phyloP scores from a whole-genome alignment of 2,329 filamentous ascomycete genomes.

The Aspergillus latus region DNA sequence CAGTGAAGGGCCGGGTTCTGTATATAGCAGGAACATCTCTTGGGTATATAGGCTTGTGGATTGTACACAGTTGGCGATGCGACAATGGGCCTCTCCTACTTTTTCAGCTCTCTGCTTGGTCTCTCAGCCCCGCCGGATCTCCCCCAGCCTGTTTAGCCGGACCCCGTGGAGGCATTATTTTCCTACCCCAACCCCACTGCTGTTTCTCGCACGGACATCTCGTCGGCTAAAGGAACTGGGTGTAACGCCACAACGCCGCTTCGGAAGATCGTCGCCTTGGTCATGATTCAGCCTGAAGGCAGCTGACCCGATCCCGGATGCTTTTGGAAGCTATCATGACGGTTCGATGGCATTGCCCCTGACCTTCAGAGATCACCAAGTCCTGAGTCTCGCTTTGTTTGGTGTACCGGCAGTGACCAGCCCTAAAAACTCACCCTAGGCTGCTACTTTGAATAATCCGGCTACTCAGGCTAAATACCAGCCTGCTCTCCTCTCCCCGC shows the following conservation, averaged over 20 bases:
- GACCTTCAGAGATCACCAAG: no score
- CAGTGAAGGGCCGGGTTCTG: constrained; percentile 42
- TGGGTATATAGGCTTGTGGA: not conserved
- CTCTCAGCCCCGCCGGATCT: not conserved
- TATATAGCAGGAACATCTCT: not conserved
- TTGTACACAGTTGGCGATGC: not conserved
- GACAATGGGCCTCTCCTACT: not conserved
- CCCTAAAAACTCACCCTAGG: no score
- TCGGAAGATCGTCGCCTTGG: constrained; percentile 1
- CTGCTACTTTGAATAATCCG: not conserved
- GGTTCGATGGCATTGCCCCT: no score
- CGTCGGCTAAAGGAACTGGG: not conserved
- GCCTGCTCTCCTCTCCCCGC: not conserved
- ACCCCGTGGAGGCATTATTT: not conserved
- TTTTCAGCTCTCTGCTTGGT: not conserved
- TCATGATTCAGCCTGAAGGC: constrained; percentile 3
- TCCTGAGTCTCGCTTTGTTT: no score
- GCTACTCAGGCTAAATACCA: not conserved
- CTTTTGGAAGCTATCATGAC: no score
- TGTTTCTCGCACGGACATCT: not conserved
- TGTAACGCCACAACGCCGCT: not conserved
- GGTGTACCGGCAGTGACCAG: no score
- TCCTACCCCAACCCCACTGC: not conserved
- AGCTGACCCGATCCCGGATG: not conserved
- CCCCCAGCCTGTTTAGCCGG: not conserved